Evolutionary conservation across 2,329 filamentous ascomycete species (phyloP).

Genomic region (Aspergillus tamarii): DNA sequence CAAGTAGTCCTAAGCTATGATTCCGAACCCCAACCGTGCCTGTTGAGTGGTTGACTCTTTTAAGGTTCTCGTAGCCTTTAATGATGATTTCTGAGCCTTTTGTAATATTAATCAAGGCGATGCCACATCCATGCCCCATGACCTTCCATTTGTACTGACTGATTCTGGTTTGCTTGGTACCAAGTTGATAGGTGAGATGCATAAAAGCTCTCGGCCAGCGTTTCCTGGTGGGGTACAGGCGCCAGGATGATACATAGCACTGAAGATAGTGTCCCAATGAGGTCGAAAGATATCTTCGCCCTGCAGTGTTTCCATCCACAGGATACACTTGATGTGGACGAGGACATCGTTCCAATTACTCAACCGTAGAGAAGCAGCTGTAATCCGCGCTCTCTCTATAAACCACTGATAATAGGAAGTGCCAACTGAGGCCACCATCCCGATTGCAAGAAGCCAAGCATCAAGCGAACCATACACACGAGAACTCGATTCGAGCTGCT

Average conservation of each 20-base stretch:
- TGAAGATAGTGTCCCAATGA: conserved; percentile 25
- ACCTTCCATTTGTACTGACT: background rate
- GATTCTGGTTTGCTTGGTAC: background rate
- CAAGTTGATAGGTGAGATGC: background rate
- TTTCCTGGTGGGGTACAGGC: background rate
- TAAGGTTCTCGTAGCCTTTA: background rate
- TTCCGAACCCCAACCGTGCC: background rate
- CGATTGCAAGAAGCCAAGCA: conserved; percentile 50
- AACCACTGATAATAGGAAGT: conserved; percentile 25
- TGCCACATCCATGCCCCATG: background rate
- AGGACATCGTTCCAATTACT: conserved; percentile 14
- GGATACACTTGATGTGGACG: conserved; percentile 17
- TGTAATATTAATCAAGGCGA: background rate
- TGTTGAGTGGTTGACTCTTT: background rate
- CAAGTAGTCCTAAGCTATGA: background rate
- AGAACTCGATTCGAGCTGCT: conserved; percentile 16
- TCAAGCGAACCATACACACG: conserved; percentile 30
- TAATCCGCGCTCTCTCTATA: conserved; percentile 12
- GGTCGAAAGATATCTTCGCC: conserved; percentile 21
- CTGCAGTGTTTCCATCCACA: conserved; percentile 26
- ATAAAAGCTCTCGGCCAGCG: background rate
- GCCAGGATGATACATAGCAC: background rate
- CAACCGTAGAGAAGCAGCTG: conserved; percentile 19
- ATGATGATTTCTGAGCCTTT: background rate
- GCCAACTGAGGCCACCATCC: conserved; percentile 37